Percentiles rank a stretch among this genome's conserved stretches.
phyloP scores from a whole-genome alignment of 495 filamentous ascomycete species.

The Lophiotrema nucula region DNA sequence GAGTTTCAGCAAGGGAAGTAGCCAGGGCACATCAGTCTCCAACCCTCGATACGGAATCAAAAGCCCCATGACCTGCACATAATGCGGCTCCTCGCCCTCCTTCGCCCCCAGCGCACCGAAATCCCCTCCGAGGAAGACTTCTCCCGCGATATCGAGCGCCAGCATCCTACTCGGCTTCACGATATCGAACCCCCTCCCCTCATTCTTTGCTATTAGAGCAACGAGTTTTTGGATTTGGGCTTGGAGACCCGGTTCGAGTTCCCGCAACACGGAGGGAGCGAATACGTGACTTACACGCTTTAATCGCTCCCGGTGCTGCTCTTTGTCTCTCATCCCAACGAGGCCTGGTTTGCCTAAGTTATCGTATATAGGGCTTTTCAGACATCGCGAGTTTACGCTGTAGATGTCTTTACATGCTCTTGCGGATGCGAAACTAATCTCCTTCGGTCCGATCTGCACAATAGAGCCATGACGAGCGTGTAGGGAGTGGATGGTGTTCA shows the following conservation, averaged over 20 bases:
- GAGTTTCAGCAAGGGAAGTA: background rate
- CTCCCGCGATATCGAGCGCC: conserved; percentile 6
- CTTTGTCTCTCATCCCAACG: conserved; percentile 1
- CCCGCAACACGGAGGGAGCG: background rate
- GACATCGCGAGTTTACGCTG: background rate
- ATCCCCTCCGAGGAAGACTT: background rate
- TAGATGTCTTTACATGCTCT: background rate
- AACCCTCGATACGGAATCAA: background rate
- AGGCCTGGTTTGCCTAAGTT: background rate
- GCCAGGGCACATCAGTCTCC: background rate
- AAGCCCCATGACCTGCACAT: background rate
- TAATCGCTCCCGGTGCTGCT: background rate
- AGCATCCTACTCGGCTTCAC: background rate
- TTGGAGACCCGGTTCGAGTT: conserved; percentile 4
- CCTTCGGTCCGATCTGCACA: conserved; percentile 1
- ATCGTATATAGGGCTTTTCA: background rate
- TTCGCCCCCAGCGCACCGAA: conserved; percentile 2
- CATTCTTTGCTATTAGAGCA: background rate
- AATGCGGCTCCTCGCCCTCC: background rate
- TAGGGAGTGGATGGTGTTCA: background rate
- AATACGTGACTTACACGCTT: background rate
- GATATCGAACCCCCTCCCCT: background rate
- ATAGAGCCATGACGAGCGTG: background rate
- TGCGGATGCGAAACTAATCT: background rate
- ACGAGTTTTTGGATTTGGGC: background rate